A percentile compares a stretch with the other conserved stretches of the same genome.
phyloP scores from a whole-genome alignment of 441 rosid genomes.

The Omphalea diandra region DNA sequence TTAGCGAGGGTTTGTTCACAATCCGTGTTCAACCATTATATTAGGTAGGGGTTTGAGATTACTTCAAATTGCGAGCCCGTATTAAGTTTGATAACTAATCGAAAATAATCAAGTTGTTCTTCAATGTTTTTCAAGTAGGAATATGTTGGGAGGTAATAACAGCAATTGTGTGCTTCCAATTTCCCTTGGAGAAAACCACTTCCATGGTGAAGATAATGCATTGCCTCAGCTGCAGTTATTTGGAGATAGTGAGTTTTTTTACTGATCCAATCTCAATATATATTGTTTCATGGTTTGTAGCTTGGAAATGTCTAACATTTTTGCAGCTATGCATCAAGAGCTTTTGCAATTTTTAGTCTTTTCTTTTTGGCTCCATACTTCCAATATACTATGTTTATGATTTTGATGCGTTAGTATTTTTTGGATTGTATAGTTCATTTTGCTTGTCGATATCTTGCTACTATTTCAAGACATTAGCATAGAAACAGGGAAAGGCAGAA shows the following conservation, averaged over 20 bases:
- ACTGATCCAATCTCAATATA: too few species aligned
- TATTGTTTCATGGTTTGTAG: not conserved
- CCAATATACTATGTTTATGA: not conserved
- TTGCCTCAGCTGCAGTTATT: conserved; percentile 60
- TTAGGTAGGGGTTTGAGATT: not conserved
- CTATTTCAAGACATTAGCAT: not conserved
- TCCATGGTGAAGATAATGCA: conserved; percentile 48
- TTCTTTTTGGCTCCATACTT: not conserved
- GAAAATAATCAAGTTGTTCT: not conserved
- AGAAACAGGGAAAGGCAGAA: conserved; percentile 2
- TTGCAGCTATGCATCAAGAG: not conserved
- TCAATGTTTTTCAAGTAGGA: conserved; percentile 29
- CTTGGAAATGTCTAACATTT: not conserved
- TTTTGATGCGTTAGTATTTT: too few species aligned
- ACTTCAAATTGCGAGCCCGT: not conserved
- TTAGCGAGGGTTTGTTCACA: not conserved
- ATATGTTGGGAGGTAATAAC: conserved; percentile 62
- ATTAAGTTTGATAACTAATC: not conserved
- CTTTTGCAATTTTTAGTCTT: not conserved
- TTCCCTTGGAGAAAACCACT: conserved; percentile 44
- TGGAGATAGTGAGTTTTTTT: conserved; percentile 47
- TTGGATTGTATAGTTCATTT: too few species aligned
- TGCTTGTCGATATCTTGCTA: not conserved
- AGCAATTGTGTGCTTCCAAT: conserved; percentile 43
- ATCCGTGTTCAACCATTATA: not conserved